Evolutionary conservation across 73 alveolate species (phyloP), one percentile per base, ranked within the genome.

Genomic region (Durusdinium trenchii): DNA sequence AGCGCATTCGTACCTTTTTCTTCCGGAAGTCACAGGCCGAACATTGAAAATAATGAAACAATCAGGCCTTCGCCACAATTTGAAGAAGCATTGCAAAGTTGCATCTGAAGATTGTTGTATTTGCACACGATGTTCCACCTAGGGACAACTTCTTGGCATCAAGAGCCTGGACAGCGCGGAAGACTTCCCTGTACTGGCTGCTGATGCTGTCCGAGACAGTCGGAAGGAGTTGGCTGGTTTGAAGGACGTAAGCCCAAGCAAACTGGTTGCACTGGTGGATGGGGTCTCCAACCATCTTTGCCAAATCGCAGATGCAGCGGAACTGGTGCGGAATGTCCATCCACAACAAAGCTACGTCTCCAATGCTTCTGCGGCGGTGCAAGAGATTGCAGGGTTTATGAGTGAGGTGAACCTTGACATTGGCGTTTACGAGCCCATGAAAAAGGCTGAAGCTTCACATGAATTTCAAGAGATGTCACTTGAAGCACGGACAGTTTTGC

Each of bases 241-340:
- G 32, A 52, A 50, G 3, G 78, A 60, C 4, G 3, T 57, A 43
- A 35, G 81, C 38, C 98, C 98, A 38, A 28, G 36, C 3, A 91
- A 75, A 36, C 69, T 75, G 3, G 98, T 92, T 20, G 35, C 90
- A 2, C 48, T 73, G 50, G 79, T 92, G 60, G 98, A 92, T 57
- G 98, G 75, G 10, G 98, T 92, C 50, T 92, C 98, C 32, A 92
- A 92, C 46, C 67, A 50, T 38, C 98, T 92, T 61, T 92, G 98
- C 62, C 89, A 75, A 57, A 92, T 92, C 48, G 98, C 98, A 52
- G 98, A 92, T 92, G 98, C 98, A 45, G 98, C 98, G 0, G 98
- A 92, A 60, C 91, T 92, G 89, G 50, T 69, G 5, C 90, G 98
- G 45, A 92, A 92, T 73, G 98, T 92, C 48, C 98, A 92, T 47